phyloP scores from a whole-genome alignment of 495 filamentous ascomycete species.

The Neurospora sp. region DNA sequence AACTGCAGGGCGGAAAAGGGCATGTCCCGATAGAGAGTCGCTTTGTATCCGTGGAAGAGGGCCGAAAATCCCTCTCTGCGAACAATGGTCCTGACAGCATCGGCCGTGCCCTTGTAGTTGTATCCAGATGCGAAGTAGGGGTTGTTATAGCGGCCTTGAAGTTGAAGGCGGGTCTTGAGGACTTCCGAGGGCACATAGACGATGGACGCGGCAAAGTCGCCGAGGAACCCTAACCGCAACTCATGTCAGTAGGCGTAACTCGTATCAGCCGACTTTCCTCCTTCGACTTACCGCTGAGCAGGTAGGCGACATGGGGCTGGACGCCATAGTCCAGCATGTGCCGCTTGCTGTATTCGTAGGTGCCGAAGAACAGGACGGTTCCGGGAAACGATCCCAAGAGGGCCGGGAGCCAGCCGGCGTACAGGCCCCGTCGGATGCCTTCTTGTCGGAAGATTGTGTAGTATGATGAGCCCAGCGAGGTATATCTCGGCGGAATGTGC shows the following conservation, averaged over 20 bases:
- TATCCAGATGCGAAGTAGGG: constrained; percentile 87
- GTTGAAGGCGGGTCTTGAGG: constrained; percentile 85
- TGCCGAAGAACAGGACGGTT: constrained; percentile 90
- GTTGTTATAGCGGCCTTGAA: constrained; percentile 93
- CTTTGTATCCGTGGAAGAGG: constrained; percentile 88
- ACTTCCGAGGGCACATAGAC: constrained; percentile 96
- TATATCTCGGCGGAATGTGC: constrained; percentile 81
- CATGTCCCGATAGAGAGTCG: constrained; percentile 87
- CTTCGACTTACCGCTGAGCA: constrained; percentile 56
- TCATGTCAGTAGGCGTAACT: constrained; percentile 11
- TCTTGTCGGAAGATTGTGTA: constrained; percentile 88
- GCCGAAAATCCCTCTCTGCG: constrained; percentile 71
- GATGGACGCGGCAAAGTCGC: constrained; percentile 82
- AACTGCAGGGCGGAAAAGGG: constrained; percentile 95
- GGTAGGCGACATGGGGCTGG: constrained; percentile 69
- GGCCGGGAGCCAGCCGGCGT: constrained; percentile 83
- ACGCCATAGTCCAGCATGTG: constrained; percentile 75
- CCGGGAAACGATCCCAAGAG: constrained; percentile 89
- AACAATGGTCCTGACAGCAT: constrained; percentile 78
- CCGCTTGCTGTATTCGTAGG: constrained; percentile 92
- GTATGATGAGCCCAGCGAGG: constrained; percentile 80
- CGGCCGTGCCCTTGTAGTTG: constrained; percentile 72
- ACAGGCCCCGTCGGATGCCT: constrained; percentile 78
- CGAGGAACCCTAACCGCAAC: constrained; percentile 59
- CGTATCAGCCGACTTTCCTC: background rate